phyloP scores from a whole-genome alignment of 768 basidiomycete species.

The Glaciozyma antarctica region DNA sequence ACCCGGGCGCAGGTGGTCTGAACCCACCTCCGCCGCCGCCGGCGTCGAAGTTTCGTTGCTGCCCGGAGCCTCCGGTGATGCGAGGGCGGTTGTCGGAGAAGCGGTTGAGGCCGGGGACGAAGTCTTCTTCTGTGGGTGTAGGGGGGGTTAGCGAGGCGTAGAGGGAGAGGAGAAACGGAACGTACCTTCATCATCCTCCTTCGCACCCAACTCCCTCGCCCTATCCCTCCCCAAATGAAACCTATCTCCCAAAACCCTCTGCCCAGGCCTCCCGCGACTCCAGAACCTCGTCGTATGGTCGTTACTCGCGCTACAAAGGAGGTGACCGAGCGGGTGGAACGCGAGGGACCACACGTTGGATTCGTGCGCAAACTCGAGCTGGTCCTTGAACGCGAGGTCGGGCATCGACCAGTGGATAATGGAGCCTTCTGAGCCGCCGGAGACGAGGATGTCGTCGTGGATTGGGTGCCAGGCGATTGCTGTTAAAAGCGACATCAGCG shows the following conservation, averaged over 20 bases:
- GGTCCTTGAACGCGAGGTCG: constrained; percentile 41
- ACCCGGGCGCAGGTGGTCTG: constrained; percentile 28
- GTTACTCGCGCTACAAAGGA: constrained; percentile 88
- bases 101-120: constrained; percentile 27
- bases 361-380: constrained; percentile 92
- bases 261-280: constrained; percentile 50
- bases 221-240: constrained; percentile 54
- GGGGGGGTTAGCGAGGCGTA: not conserved
- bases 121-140: constrained; percentile 25
- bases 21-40: constrained; percentile 9
- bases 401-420: constrained; percentile 86
- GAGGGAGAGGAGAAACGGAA: not conserved
- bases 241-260: constrained; percentile 19
- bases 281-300: constrained; percentile 99
- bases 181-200: constrained; percentile 34
- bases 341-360: constrained; percentile 83
- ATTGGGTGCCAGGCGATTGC: constrained; percentile 93
- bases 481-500: constrained; percentile 36
- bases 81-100: constrained; percentile 15
- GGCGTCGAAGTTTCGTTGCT: constrained; percentile 31
- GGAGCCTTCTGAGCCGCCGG: constrained; percentile 88
- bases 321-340: constrained; percentile 90
- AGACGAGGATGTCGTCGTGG: constrained; percentile 73
- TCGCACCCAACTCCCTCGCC: constrained; percentile 58
- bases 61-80: constrained; percentile 23